Percentiles rank a stretch among this genome's conserved stretches.
These are phyloP conservation scores for Aspergillus sp. DNA, from an alignment of 2,329 filamentous ascomycete genomes.

Conservation along the genomic window DNA sequence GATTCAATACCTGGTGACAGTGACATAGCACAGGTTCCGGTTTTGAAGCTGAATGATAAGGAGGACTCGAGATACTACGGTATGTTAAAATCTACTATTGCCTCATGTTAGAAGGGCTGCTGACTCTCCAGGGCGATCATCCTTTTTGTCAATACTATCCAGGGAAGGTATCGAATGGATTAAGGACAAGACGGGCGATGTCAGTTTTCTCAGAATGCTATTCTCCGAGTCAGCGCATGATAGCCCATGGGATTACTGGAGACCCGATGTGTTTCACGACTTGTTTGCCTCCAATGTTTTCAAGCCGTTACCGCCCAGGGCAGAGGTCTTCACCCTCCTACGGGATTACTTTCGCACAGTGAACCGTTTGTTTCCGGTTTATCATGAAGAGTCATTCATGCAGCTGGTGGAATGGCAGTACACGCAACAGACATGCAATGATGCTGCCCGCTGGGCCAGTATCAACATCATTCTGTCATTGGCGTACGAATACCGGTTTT, in stretches of 20 bases:
- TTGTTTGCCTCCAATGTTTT: constrained; percentile 80
- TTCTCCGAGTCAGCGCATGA: constrained; percentile 75
- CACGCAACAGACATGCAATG: constrained; percentile 82
- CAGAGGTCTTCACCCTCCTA: constrained; percentile 78
- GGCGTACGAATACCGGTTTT: constrained; percentile 80
- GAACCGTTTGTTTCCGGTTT: constrained; percentile 94
- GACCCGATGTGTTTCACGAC: constrained; percentile 90
- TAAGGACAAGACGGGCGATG: constrained; percentile 90
- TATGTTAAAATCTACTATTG: constrained; percentile 6
- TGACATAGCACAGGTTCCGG: constrained; percentile 62
- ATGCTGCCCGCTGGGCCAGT: constrained; percentile 94
- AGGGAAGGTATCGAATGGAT: constrained; percentile 96
- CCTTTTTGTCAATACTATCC: constrained; percentile 93
- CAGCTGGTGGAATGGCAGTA: constrained; percentile 91
- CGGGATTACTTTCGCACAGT: constrained; percentile 95
- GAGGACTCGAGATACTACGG: constrained; percentile 85
- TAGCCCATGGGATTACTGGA: constrained; percentile 89
- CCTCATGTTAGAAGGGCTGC: background rate
- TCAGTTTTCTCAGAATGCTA: constrained; percentile 83
- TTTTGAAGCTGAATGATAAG: constrained; percentile 78
- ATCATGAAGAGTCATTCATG: constrained; percentile 95
- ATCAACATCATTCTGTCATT: constrained; percentile 86
- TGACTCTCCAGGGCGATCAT: constrained; percentile 67
- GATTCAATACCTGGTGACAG: constrained; percentile 38
- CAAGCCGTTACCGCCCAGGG: constrained; percentile 71